These are phyloP conservation scores for Chalaropsis ovoidea DNA, from an alignment of 2,329 filamentous ascomycete genomes.

Conservation along the genomic window DNA sequence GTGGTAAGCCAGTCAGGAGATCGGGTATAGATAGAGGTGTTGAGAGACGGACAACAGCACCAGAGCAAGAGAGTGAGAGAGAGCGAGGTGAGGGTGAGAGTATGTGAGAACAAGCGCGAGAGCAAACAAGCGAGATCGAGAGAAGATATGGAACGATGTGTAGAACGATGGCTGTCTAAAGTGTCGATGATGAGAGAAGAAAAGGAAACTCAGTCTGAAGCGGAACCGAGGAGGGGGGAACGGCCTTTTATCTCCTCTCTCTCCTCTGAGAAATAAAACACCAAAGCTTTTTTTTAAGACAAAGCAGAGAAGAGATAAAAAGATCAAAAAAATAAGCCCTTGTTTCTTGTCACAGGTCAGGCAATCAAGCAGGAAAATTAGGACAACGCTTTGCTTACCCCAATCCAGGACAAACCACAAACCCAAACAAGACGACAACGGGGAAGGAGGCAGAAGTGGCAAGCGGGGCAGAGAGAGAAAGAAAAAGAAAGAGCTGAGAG, in stretches of 20 bases:
- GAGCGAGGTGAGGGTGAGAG: neutral
- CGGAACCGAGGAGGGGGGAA: neutral
- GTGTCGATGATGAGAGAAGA: neutral
- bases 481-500: neutral
- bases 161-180: neutral
- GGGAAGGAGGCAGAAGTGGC: neutral
- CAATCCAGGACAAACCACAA: neutral
- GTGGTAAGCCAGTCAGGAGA: neutral
- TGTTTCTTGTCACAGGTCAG: conserved; percentile 2
- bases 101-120: neutral
- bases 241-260: neutral
- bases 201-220: neutral
- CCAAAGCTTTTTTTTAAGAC: neutral
- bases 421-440: conserved; percentile 7
- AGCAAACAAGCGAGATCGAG: conserved; percentile 2
- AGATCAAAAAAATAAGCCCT: neutral
- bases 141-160: neutral
- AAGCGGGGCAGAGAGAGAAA: neutral
- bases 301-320: conserved; percentile 3
- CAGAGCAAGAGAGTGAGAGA: neutral
- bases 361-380: conserved; percentile 2
- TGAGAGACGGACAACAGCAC: neutral
- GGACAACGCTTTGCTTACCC: conserved; percentile 1
- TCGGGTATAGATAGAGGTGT: neutral
- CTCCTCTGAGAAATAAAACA: neutral